These are phyloP conservation scores for Ramalina intermedia DNA, from an alignment of 495 filamentous ascomycete species.

Conservation along the genomic window DNA sequence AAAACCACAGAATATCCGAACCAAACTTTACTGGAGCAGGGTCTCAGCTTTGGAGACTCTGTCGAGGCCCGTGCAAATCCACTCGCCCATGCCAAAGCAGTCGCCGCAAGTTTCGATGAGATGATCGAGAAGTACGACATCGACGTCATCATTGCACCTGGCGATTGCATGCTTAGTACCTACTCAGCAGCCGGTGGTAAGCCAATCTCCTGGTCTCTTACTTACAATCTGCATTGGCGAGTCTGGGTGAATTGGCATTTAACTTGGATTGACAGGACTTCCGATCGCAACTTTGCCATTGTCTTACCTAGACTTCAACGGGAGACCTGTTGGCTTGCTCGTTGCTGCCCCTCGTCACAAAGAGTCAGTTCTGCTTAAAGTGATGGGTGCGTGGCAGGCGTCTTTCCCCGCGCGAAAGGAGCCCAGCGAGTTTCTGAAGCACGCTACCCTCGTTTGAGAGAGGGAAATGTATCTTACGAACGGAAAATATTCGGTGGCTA, in stretches of 20 bases:
- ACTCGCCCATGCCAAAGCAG: background rate
- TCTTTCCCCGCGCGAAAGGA: conserved; percentile 13
- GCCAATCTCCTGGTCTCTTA: background rate
- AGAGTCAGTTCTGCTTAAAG: conserved; percentile 14
- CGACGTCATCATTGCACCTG: conserved; percentile 8
- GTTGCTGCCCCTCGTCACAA: conserved; percentile 10
- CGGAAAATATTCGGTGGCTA: too few relatives aligned
- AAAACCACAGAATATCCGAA: conserved; percentile 6
- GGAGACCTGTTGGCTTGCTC: conserved; percentile 15
- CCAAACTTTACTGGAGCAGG: conserved; percentile 3
- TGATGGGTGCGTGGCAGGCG: conserved; percentile 21
- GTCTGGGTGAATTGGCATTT: too few relatives aligned
- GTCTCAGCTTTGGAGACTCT: conserved; percentile 4
- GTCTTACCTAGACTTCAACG: conserved; percentile 17
- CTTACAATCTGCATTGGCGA: background rate
- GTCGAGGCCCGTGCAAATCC: conserved; percentile 1
- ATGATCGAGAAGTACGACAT: conserved; percentile 4
- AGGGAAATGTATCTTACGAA: too few relatives aligned
- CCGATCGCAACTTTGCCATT: conserved; percentile 17
- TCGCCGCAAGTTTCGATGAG: conserved; percentile 5
- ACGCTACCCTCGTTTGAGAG: background rate
- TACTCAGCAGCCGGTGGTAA: conserved; percentile 2
- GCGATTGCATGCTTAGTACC: background rate
- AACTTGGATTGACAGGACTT: conserved; percentile 4
- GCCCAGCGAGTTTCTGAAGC: background rate